Evolutionary conservation across 352 stramenopile species (phyloP).

Genomic region (Phytophthora sojae): DNA sequence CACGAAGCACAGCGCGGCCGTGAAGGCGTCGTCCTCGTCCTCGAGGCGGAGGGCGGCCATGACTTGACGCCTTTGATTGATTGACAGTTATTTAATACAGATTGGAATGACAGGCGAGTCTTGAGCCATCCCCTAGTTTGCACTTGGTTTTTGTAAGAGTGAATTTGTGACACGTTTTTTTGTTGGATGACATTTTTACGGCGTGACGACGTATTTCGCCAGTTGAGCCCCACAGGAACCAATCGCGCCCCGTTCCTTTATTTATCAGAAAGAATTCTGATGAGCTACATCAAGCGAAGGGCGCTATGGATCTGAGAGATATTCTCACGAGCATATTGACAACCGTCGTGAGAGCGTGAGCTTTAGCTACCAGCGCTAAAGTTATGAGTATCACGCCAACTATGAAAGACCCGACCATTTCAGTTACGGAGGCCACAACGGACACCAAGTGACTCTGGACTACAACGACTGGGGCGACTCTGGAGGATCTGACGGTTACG

Average conservation of each 20-base stretch:
- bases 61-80: not conserved
- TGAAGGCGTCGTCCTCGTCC: slow-evolving; percentile 45
- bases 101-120: slow-evolving; percentile 8
- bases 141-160: slow-evolving; percentile 19
- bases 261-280: too few species aligned
- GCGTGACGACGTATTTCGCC: slow-evolving; percentile 22
- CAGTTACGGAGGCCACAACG: too few species aligned
- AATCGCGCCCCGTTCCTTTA: not conserved
- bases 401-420: too few species aligned
- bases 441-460: too few species aligned
- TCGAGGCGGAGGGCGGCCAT: slow-evolving; percentile 37
- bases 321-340: too few species aligned
- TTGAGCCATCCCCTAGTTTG: slow-evolving; percentile 6
- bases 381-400: too few species aligned
- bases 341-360: too few species aligned
- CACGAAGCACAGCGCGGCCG: slow-evolving; percentile 45
- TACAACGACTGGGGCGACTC: too few species aligned
- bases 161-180: slow-evolving; percentile 3
- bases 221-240: slow-evolving; percentile 10
- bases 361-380: too few species aligned
- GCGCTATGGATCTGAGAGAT: too few species aligned
- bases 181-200: slow-evolving; percentile 17
- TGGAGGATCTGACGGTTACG: too few species aligned
- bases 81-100: slow-evolving; percentile 1
- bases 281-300: too few species aligned